Evolutionary conservation across 306 rosid genomes (phyloP), one percentile per base, ranked within the genome.

Genomic region (Spatholobus suberectus): DNA sequence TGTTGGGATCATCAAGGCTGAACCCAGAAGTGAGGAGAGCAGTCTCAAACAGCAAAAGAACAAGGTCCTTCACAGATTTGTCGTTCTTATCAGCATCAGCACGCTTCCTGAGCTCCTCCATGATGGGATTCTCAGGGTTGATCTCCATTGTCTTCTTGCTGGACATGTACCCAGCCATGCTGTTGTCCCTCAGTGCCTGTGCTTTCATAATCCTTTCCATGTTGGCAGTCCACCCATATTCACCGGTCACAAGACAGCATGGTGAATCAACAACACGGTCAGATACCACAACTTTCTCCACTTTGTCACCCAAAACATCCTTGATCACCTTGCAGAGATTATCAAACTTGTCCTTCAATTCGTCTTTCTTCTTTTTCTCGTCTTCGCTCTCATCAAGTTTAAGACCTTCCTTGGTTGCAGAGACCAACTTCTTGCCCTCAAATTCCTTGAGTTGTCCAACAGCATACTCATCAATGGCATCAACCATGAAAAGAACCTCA

Each of bases 131-230:
- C 83, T 93, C 98, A 0, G 98, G 98, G 89, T 93, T 93, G 84
- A 93, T 90, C 87, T 93, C 98, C 98, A 93, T 91, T 2, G 98
- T 93, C 86, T 93, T 93, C 93, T 93, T 93, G 90, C 94, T 90
- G 0, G 96, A 93, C 98, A 93, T 93, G 90, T 93, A 93, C 0
- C 97, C 97, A 0, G 96, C 94, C 97, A 93, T 93, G 83, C 93
- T 93, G 91, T 51, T 93, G 78, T 93, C 97, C 82, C 94, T 91
- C 90, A 93, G 73, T 0, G 97, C 97, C 27, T 93, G 98, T 0
- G 98, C 98, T 24, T 93, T 93, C 97, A 93, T 93, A 65, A 93
- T 93, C 71, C 97, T 90, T 18, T 93, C 97, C 97, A 93, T 93
- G 87, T 93, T 93, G 0, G 96, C 98, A 0, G 98, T 93, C 98